Base-by-base conservation (phyloP, 148 eudicot species). In the Vaccinium macrocarpon region DNA sequence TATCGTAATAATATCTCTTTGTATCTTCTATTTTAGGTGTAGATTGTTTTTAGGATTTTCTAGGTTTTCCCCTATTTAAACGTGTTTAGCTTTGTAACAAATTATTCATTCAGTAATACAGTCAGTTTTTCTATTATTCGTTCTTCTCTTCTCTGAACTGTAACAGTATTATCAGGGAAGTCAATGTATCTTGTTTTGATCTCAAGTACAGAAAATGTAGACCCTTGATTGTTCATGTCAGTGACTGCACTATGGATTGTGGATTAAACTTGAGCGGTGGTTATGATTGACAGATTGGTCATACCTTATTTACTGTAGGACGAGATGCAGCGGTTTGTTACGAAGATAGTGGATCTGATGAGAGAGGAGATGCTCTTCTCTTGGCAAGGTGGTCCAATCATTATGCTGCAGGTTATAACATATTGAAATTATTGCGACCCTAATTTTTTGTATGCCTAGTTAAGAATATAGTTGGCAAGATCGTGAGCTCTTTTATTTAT, bases 381-480 rank as follows among this genome's bases (percentile, higher is more conserved):
- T 84, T 96, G 99, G 99, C 99, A 96, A 92, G 99, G 99, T 78
- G 99, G 99, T 82, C 99, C 99, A 57, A 89, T 96, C 72, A 94
- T 96, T 84, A 62, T 96, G 93, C 80, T 94, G 95, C 99, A 96
- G 99, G 99, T 95, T 88, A 64, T 84, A 27, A 48, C 49, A 48
- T 19, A 48, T 78, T 82, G 74, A 72, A 51, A 46, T 72, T 10
- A 52, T 8, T 15, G 57, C 12, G 8, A 27, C 35, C 71, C 52
- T 35, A 27, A 13, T 23, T 82, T 13, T 9, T 9, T 49, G 5
- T 81, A 25, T 50, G 64, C 32, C 50, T n/a, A n/a, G n/a, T n/a
- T 21, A 2, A 6, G 21, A 52, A 18, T 55, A 18, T 73, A 6
- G 53, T 55, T 52, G 32, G 38, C 68, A 25, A 27, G 66, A 73